A percentile compares a stretch with the other conserved stretches of the same genome.
phyloP scores from a whole-genome alignment of 2,329 filamentous ascomycete species.

The Ceratocystis alfenasii region DNA sequence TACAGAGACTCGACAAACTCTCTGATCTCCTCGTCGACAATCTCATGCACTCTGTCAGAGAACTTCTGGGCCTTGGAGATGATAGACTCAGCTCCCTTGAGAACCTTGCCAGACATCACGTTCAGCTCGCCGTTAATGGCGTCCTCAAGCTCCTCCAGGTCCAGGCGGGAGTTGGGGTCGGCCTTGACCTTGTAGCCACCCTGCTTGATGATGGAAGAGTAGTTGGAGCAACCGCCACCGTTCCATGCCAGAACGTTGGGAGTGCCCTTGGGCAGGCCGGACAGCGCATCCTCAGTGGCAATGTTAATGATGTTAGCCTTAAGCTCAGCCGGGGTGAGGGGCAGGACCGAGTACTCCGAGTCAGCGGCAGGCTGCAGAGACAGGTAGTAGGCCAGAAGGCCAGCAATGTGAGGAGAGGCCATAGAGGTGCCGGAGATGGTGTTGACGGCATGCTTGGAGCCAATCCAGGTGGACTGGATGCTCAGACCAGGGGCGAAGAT shows the following conservation, averaged over 20 bases:
- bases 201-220: slow-evolving; percentile 63
- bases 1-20: slow-evolving; percentile 33
- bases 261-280: slow-evolving; percentile 73
- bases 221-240: slow-evolving; percentile 90
- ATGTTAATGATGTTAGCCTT: slow-evolving; percentile 80
- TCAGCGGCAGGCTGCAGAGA: slow-evolving; percentile 85
- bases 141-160: slow-evolving; percentile 49
- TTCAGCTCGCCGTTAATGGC: slow-evolving; percentile 51
- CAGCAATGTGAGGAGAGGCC: slow-evolving; percentile 93
- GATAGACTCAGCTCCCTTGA: slow-evolving; percentile 42
- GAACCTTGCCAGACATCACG: slow-evolving; percentile 45
- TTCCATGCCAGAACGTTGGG: slow-evolving; percentile 98
- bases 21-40: slow-evolving; percentile 50
- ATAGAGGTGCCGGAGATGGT: slow-evolving; percentile 99
- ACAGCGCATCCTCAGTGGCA: slow-evolving; percentile 64
- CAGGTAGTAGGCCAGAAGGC: slow-evolving; percentile 94
- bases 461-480: slow-evolving; percentile 97
- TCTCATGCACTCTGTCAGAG: slow-evolving; percentile 49
- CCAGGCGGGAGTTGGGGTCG: slow-evolving; percentile 33
- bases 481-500: slow-evolving; percentile 96
- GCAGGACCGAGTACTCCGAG: slow-evolving; percentile 80
- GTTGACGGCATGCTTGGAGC: slow-evolving; percentile 90
- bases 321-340: slow-evolving; percentile 85
- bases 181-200: slow-evolving; percentile 55
- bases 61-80: slow-evolving; percentile 48